phyloP scores from a whole-genome alignment of 1,284 basidiomycete species.

The Boletus mariae region DNA sequence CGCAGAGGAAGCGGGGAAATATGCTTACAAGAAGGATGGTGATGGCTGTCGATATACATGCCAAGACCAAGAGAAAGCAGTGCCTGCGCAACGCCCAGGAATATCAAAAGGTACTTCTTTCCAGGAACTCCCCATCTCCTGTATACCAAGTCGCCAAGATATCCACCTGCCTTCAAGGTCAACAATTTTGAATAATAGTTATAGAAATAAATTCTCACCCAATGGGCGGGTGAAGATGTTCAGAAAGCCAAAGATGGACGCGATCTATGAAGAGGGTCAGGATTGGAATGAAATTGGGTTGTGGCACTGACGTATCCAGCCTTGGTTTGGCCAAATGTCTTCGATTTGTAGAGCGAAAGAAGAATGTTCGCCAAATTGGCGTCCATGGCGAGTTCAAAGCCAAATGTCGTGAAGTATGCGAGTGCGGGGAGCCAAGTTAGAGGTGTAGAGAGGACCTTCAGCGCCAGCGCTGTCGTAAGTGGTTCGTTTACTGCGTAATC shows the following conservation, averaged over 20 bases:
- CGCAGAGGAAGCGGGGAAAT: background rate
- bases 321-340: slow-evolving; percentile 42
- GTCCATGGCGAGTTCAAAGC: slow-evolving; percentile 58
- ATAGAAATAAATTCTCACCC: slow-evolving; percentile 12
- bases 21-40: slow-evolving; percentile 21
- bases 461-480: slow-evolving; percentile 38
- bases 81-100: slow-evolving; percentile 46
- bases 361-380: slow-evolving; percentile 52
- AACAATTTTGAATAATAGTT: background rate
- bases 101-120: slow-evolving; percentile 52
- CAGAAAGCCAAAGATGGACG: slow-evolving; percentile 47
- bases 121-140: slow-evolving; percentile 41
- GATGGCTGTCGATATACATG: slow-evolving; percentile 41
- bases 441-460: slow-evolving; percentile 40
- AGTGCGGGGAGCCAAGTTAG: slow-evolving; percentile 61
- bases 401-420: slow-evolving; percentile 53
- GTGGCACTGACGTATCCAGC: slow-evolving; percentile 48
- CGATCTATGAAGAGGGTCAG: slow-evolving; percentile 29
- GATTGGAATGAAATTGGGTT: background rate
- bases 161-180: slow-evolving; percentile 38
- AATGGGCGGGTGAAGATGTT: slow-evolving; percentile 53
- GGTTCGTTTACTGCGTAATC: slow-evolving; percentile 52
- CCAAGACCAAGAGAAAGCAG: slow-evolving; percentile 45
- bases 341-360: slow-evolving; percentile 37
- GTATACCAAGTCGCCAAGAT: slow-evolving; percentile 50